phyloP scores from a whole-genome alignment of 176 grass and related monocot species.

The Alloteropsis semialata region DNA sequence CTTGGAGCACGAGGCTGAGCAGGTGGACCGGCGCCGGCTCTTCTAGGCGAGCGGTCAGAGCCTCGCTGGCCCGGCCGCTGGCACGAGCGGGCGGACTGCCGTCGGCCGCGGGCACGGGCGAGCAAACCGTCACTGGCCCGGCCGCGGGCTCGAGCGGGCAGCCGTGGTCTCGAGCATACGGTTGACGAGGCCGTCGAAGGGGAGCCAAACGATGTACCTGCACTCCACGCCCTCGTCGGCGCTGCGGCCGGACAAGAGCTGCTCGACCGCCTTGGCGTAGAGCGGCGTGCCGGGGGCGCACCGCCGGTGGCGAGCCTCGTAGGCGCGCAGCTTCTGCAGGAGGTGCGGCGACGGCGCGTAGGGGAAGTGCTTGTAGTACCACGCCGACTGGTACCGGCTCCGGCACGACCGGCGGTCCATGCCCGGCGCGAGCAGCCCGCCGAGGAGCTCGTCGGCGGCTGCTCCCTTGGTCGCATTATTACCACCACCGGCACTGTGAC shows the following conservation, averaged over 20 bases:
- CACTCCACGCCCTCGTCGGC: conserved; percentile 16
- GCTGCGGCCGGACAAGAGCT: conserved; percentile 29
- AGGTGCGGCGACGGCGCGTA: conserved; percentile 39
- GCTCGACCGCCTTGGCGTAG: conserved; percentile 37
- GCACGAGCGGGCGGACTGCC: no score
- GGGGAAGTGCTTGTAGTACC: conserved; percentile 35
- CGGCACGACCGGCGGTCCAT: conserved; percentile 31
- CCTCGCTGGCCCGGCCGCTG: no score
- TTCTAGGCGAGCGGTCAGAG: no score
- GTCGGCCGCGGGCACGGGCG: no score
- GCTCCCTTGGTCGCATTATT: not conserved
- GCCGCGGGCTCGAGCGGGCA: no score
- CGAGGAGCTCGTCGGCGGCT: conserved; percentile 46
- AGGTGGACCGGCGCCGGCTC: no score
- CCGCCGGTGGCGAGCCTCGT: conserved; percentile 56
- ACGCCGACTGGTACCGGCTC: conserved; percentile 34
- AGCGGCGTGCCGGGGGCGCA: conserved; percentile 46
- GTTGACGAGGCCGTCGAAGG: no score
- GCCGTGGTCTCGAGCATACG: no score
- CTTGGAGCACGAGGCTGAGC: no score
- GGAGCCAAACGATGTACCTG: no score
- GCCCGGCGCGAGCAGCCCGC: conserved; percentile 18
- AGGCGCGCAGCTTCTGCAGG: conserved; percentile 35
- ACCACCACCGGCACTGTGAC: not conserved
- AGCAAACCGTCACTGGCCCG: no score